Evolutionary conservation across 2,329 filamentous ascomycete genomes (phyloP), one percentile per base, ranked within the genome.

Genomic region (Didymella keratinophila): DNA sequence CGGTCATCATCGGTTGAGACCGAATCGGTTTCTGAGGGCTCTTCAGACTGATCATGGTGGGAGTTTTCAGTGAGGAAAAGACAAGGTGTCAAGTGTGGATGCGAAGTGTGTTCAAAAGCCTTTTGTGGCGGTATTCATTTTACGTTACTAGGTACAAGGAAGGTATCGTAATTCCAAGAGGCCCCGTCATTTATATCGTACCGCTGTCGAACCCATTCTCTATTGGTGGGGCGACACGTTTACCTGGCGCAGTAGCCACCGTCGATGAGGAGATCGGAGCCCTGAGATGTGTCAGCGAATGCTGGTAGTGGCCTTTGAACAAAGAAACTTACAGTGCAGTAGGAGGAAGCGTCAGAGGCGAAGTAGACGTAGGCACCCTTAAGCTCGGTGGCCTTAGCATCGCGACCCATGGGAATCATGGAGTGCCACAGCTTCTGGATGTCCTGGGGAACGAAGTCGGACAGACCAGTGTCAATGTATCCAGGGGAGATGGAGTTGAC

Each of bases 311-410:
- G 23, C 0, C 1, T n/a, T 7, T 25, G 36, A 9, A 20, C 9
- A 9, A 18, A n/a, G 28, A 21, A 45, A 70, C 73, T 69, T 66
- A 76, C 92, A 9, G 91, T 96, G 18, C 89, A 92, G 78, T 92
- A 96, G 52, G 87, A 90, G n/a, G 89, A 86, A 4, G 91, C 91
- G 76, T 96, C 91, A 14, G 88, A 91, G 18, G 90, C 89, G 56
- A 96, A 81, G 77, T 93, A 95, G 46, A 96, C 78, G 75, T 90
- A 96, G 18, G 89, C 89, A 20, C 91, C 92, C 80, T 94, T 93
- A 67, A 96, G 82, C 80, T 96, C 92, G 60, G 86, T 84, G 2
- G 86, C 85, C 67, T 89, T 82, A 25, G 89, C 92, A 72, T 93
- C 89, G 64, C 92, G 85, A 46, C 86, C 90, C 87, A 95, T 90